Evolutionary conservation across 164 flowering plant genomes (phyloP), one percentile per base, ranked within the genome.

Genomic region (Vitis amurensis): DNA sequence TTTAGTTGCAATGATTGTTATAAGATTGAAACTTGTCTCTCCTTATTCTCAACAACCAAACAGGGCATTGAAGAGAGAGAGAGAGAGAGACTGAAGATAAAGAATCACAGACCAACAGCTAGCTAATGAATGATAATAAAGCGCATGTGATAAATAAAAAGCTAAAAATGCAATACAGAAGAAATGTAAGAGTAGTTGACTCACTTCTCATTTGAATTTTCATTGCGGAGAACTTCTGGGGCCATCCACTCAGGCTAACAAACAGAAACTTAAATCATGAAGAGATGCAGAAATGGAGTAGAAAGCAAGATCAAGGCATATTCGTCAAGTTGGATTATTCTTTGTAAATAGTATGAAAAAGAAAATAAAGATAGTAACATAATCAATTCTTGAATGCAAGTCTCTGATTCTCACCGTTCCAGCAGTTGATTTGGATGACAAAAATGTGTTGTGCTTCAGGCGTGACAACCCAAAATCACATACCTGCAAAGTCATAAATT

Each of bases 201-300:
- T 89, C 72, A 95, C 99, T 95, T 93, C 63, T 93, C 99, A 86
- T 95, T 93, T 68, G 99, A 92, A 61, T 87, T 91, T 72, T 95
- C 98, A 74, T 95, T 95, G 29, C 98, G 91, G 65, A 95, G 90
- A 80, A 95, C 98, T 84, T 93, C 99, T 53, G 99, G 98, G 56
- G 98, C 99, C 99, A 95, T 95, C 99, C 99, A 95, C 78, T 95
- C 99, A 30, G 98, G 97, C 98, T 94, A 71, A 71, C 53, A 68
- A 11, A 67, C 73, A 71, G 48, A 70, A 68, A 59, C 14, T 55
- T n/a, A 59, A 66, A 47, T 69, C 31, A 51, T 15, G 30, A 8
- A 61, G 4, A 23, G 14, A 63, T 4, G 12, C 8, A 23, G 55
- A 19, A 44, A 67, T 37, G 52, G 11, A 37, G 29, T 15, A 9